Evolutionary conservation across 345 rosid species (phyloP), one percentile per base, ranked within the genome.

Genomic region (Durio zibethinus): DNA sequence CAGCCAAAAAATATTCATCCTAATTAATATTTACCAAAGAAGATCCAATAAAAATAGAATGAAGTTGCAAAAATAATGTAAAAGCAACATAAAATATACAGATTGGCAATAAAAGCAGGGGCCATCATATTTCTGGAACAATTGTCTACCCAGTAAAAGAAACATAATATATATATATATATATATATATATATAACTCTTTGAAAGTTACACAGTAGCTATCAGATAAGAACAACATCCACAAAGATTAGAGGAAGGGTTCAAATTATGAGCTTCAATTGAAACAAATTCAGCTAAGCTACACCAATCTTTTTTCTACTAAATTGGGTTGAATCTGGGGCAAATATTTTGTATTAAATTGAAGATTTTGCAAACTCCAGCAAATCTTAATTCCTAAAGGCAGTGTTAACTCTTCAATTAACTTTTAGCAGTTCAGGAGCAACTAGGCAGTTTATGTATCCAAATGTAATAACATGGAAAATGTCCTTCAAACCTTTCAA

Each of bases 51-150:
- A n/a, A 47, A 54, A 10, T n/a, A 2, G 11, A 54, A n/a, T 2
- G 10, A 53, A 20, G 21, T 5, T 16, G 21, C 8, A 18, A 18
- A 18, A 50, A 50, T 1, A 50, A 16, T 5, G 71, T 40, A 66
- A 66, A 66, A 40, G n/a, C 72, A 66, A 66, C 27, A 66, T 12
- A 42, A 66, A 66, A 42, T 66, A 42, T 21, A 40, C 50, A 66
- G 18, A 66, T 11, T 66, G 50, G 31, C 20, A 40, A 65, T 11
- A 65, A 64, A 64, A 65, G 36, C 27, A 66, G 72, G 18, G 23
- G 48, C 10, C 72, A 12, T 42, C 52, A 21, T 66, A 40, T 66
- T 21, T 66, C 45, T 9, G 69, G 42, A 64, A 64, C 20, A 64
- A 35, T 4, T n/a, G 23, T 33, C 21, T 35, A 8, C 20, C 43